Base-by-base conservation (phyloP, 2,329 filamentous ascomycete species). In the Thielaviopsis euricoi region DNA sequence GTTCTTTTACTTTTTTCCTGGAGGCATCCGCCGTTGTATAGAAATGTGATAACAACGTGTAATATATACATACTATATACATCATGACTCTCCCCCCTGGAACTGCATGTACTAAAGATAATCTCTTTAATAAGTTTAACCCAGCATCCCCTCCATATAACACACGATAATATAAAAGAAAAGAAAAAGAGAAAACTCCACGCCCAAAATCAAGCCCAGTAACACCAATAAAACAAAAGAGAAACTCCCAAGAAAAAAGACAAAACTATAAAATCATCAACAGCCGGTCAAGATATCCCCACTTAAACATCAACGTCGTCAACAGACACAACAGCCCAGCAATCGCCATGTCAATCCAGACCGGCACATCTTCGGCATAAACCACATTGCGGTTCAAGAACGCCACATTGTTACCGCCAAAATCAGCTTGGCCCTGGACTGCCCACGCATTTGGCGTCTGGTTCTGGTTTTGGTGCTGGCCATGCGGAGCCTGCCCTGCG, bases 291-390 rank as follows among this genome's bases (percentile, higher is more conserved):
- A 57, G 37, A 21, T 57, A 57, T 29, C 55, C 55, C 55, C 55
- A 57, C 22, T 80, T 83, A 58, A 80, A 61, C 22, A 95, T 72
- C 74, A 95, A 80, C 22, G 87, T 80, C 3, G 83, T 72, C 21
- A 95, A 72, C 25, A 86, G 74, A 15, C 87, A 76, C 0, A 87
- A 73, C 19, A 95, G 70, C 6, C 81, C 84, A 22, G 84, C 80
- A 63, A 95, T 95, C 43, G 84, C 79, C 62, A 87, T 81, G 69
- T 95, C 90, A 19, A 95, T 75, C 86, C 88, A 95, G 13, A 82
- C 71, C 1, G 83, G 79, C 17, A 87, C 78, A 1, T 74, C 79
- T 26, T 79, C 75, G 17, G 67, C 63, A 43, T 63, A 57, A 48
- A 66, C 58, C 52, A 65, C 61, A 58, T 62, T 62, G 13, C 62